Conservation (phyloP, 2,329 filamentous ascomycete species). For the Chaetomium globosum region DNA sequence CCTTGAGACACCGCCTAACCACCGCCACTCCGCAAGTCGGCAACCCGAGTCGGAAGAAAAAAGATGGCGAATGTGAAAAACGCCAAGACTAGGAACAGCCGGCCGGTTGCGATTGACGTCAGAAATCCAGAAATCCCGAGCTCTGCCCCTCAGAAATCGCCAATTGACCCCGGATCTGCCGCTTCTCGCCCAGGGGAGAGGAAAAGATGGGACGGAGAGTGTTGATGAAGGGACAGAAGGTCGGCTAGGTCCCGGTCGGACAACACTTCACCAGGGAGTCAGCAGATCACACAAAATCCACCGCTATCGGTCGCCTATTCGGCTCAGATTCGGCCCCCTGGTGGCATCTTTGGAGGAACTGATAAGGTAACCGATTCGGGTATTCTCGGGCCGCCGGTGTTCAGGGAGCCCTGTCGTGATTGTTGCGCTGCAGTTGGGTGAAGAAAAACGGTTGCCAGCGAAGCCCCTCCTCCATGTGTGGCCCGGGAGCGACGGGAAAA, state of each 20-base stretch:
- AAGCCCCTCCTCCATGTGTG: conserved; percentile 9
- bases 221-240: neutral
- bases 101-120: conserved; percentile 16
- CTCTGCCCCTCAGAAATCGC: neutral
- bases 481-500: neutral
- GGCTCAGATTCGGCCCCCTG: conserved; percentile 5
- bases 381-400: conserved; percentile 36
- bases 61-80: conserved; percentile 11
- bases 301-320: conserved; percentile 21
- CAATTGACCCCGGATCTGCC: conserved; percentile 19
- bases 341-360: neutral
- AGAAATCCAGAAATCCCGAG: conserved; percentile 14
- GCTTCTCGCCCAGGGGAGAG: conserved; percentile 1
- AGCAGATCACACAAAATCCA: conserved; percentile 9
- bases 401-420: conserved; percentile 6
- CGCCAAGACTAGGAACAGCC: conserved; percentile 23
- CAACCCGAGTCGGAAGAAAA: neutral
- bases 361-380: conserved; percentile 33
- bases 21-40: conserved; percentile 18
- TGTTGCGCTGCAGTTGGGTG: conserved; percentile 13
- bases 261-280: neutral
- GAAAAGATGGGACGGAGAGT: neutral
- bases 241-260: neutral
- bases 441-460: conserved; percentile 5
- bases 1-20: conserved; percentile 12